phyloP scores from a whole-genome alignment of 1,284 basidiomycete species.

The Wolfiporia cocos region DNA sequence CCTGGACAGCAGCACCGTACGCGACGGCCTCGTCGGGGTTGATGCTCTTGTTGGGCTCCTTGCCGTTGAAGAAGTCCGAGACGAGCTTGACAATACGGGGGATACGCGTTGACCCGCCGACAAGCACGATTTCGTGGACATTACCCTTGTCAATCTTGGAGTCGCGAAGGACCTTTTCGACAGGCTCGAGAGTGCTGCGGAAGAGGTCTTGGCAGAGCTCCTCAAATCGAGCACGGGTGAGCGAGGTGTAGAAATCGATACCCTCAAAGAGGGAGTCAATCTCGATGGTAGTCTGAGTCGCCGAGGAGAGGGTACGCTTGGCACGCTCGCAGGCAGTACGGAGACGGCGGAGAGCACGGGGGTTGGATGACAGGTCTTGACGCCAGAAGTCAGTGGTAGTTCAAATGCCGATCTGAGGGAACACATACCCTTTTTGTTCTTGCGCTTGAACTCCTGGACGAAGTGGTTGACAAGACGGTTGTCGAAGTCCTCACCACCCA shows the following conservation, averaged over 20 bases:
- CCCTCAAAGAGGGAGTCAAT: constrained; percentile 99
- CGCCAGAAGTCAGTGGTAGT: constrained; percentile 14
- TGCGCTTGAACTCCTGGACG: constrained; percentile 97
- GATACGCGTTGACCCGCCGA: constrained; percentile 98
- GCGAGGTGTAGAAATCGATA: constrained; percentile 97
- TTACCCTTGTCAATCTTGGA: constrained; percentile 96
- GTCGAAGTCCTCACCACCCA: constrained; percentile 99
- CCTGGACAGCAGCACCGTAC: constrained; percentile 99
- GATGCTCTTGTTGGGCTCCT: constrained; percentile 95
- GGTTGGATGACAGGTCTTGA: constrained; percentile 85
- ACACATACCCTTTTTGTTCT: constrained; percentile 90
- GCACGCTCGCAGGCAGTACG: constrained; percentile 98
- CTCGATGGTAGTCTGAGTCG: constrained; percentile 97
- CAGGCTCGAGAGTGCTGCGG: constrained; percentile 94
- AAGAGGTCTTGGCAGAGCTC: constrained; percentile 97
- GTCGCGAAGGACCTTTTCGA: constrained; percentile 98
- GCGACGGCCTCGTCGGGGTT: constrained; percentile 99
- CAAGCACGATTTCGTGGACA: constrained; percentile 96
- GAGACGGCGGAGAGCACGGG: constrained; percentile 93
- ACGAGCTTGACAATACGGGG: constrained; percentile 97
- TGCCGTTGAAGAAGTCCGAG: constrained; percentile 98
- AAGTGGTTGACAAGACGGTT: constrained; percentile 99
- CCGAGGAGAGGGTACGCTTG: constrained; percentile 97
- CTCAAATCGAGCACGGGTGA: constrained; percentile 99
- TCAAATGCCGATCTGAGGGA: background rate